Evolutionary conservation across 495 filamentous ascomycete genomes (phyloP), one percentile per base, ranked within the genome.

Genomic region (Annulohypoxylon bovei): DNA sequence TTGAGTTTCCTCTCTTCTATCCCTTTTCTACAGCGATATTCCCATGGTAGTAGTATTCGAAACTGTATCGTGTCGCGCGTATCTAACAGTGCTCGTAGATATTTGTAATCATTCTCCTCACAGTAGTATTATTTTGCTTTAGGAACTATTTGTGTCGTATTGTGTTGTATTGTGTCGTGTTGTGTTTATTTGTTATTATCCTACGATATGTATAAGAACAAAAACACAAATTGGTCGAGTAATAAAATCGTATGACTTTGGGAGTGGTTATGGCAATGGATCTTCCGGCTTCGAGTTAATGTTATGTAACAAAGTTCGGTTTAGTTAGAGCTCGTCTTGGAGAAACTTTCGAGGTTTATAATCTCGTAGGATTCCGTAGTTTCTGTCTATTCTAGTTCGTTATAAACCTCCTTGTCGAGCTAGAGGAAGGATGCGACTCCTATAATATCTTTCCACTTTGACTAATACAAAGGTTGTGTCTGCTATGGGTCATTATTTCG

Each of bases 331-430:
- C 18, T 33, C 22, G 53, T 30, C 27, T 28, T 44, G 14, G 6
- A 18, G 27, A 23, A 27, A 47, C 64, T 37, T 20, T 72, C 54
- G 54, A 61, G 23, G 46, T 33, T 37, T 27, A 25, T 49, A 39
- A 32, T 33, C 37, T 37, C 32, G 53, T 40, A 1, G 28, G 30
- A 6, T 30, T 27, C 61, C 25, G 42, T 30, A 2, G 37, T 50
- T 12, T 16, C 1, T 3, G 18, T 25, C 3, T 39, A 25, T 54
- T 37, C 12, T 42, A 32, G 39, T 28, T 62, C 18, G 20, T 40
- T 47, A 14, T 11, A 52, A 16, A 35, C n/a, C 16, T 7, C 5
- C 23, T 25, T 18, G 22, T 50, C 20, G 4, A 50, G 14, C 44
- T 42, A 4, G 8, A 33, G 18, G 11, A 50, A 42, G 11, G 30